Conservation (phyloP, 768 basidiomycete genomes). For the Tylopilus vinaceipallidus region DNA sequence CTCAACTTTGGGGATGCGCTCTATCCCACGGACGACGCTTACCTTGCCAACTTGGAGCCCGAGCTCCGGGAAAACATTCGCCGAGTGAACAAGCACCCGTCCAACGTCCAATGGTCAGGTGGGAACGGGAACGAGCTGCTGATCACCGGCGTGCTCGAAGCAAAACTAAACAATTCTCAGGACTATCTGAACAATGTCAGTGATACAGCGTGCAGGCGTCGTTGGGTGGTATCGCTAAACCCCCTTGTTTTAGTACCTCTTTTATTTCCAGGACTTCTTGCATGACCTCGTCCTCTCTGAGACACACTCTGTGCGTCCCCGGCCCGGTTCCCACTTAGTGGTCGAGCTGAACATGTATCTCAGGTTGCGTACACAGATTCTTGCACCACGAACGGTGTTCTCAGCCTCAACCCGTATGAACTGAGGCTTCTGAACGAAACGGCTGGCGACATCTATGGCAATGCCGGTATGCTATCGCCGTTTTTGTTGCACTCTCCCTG, state of each 20-base stretch:
- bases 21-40: slow-evolving; percentile 55
- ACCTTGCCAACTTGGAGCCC: slow-evolving; percentile 47
- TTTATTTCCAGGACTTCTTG: slow-evolving; percentile 52
- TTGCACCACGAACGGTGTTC: slow-evolving; percentile 54
- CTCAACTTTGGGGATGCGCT: slow-evolving; percentile 44
- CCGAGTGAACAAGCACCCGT: slow-evolving; percentile 55
- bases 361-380: slow-evolving; percentile 60
- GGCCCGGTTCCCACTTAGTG: neutral
- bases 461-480: slow-evolving; percentile 39
- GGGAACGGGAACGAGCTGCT: slow-evolving; percentile 41
- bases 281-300: slow-evolving; percentile 44
- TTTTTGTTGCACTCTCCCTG: neutral
- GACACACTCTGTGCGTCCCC: slow-evolving; percentile 44
- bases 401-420: slow-evolving; percentile 55
- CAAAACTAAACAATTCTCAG: too few species aligned
- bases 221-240: too few species aligned
- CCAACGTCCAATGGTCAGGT: slow-evolving; percentile 58
- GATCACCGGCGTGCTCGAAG: too few species aligned
- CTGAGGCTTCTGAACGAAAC: slow-evolving; percentile 51
- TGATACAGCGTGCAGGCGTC: neutral
- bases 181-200: slow-evolving; percentile 44
- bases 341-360: neutral
- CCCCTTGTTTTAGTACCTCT: slow-evolving; percentile 43
- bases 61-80: slow-evolving; percentile 50
- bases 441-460: slow-evolving; percentile 53